phyloP scores from a whole-genome alignment of 305 asterid species.

The Solanum hybrid region DNA sequence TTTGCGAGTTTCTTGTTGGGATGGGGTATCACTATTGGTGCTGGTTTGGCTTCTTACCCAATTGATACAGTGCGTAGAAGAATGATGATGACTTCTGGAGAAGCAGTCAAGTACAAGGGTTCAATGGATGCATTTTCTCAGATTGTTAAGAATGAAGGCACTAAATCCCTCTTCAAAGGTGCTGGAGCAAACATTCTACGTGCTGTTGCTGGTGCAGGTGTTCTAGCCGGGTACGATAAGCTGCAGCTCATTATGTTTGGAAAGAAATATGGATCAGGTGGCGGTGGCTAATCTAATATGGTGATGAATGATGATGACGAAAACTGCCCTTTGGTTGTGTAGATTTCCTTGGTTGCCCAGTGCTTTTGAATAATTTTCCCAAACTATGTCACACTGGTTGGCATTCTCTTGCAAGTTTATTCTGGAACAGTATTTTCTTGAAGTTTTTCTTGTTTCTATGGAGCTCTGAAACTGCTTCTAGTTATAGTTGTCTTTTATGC shows the following conservation, averaged over 20 bases:
- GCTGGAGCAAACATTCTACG: constrained; percentile 58
- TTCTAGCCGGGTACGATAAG: constrained; percentile 51
- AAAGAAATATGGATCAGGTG: constrained; percentile 58
- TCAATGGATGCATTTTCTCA: constrained; percentile 46
- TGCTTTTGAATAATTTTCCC: not conserved
- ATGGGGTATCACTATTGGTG: constrained; percentile 49
- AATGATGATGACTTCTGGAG: constrained; percentile 76
- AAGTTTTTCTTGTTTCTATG: not conserved
- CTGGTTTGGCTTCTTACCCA: constrained; percentile 56
- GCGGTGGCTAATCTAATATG: constrained; percentile 22
- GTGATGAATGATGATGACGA: constrained; percentile 8
- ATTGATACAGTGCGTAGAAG: constrained; percentile 35
- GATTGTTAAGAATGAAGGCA: constrained; percentile 47
- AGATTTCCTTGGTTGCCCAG: not conserved
- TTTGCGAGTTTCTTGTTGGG: constrained; percentile 55
- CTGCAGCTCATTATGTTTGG: constrained; percentile 44
- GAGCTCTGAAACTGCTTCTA: not conserved
- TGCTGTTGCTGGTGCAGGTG: constrained; percentile 62
- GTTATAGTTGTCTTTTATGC: not conserved
- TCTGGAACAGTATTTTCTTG: not conserved
- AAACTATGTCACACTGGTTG: not conserved
- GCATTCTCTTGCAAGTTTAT: not conserved
- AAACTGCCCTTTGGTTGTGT: not conserved
- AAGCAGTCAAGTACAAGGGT: constrained; percentile 48
- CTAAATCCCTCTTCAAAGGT: constrained; percentile 47